Evolutionary conservation across 2,329 filamentous ascomycete genomes (phyloP).

Genomic region (Shiraia bambusicola): DNA sequence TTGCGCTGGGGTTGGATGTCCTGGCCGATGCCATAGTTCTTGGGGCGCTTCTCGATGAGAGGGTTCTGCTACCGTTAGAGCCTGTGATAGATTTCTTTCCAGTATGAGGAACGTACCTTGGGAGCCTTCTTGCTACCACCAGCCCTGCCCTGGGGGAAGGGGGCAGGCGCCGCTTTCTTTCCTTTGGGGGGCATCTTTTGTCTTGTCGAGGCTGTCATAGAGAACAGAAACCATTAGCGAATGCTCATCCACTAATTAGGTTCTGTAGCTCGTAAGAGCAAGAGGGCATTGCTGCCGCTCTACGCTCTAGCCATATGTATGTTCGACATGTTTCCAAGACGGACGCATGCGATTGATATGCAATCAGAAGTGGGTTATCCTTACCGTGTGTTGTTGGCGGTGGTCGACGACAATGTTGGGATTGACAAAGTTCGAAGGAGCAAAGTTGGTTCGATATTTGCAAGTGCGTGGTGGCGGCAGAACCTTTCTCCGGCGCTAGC

Average conservation of each 20-base stretch:
- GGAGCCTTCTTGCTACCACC: conserved; percentile 81
- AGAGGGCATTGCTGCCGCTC: conserved; percentile 41
- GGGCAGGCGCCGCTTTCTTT: conserved; percentile 97
- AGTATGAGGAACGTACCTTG: conserved; percentile 69
- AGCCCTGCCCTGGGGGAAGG: conserved; percentile 69
- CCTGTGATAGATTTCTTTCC: conserved; percentile 3
- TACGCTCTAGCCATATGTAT: conserved; percentile 44
- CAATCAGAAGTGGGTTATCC: conserved; percentile 34
- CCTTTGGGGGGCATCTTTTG: conserved; percentile 67
- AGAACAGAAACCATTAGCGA: conserved; percentile 99
- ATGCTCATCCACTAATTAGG: conserved; percentile 69
- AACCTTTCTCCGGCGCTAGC: conserved; percentile 20
- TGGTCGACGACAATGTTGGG: conserved; percentile 39
- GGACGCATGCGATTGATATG: conserved; percentile 36
- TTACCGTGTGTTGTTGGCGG: conserved; percentile 42
- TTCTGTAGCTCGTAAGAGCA: conserved; percentile 43
- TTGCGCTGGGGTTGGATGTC: conserved; percentile 79
- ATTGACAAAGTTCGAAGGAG: conserved; percentile 28
- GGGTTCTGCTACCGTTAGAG: conserved; percentile 71
- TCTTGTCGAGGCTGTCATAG: conserved; percentile 92
- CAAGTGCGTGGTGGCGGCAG: conserved; percentile 14
- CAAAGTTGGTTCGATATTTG: conserved; percentile 20
- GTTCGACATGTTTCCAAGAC: conserved; percentile 33
- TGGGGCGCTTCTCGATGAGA: conserved; percentile 95
- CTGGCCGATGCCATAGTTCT: conserved; percentile 98